Evolutionary conservation across 805 yeast species (phyloP).

Genomic region (Priceomyces medius): DNA sequence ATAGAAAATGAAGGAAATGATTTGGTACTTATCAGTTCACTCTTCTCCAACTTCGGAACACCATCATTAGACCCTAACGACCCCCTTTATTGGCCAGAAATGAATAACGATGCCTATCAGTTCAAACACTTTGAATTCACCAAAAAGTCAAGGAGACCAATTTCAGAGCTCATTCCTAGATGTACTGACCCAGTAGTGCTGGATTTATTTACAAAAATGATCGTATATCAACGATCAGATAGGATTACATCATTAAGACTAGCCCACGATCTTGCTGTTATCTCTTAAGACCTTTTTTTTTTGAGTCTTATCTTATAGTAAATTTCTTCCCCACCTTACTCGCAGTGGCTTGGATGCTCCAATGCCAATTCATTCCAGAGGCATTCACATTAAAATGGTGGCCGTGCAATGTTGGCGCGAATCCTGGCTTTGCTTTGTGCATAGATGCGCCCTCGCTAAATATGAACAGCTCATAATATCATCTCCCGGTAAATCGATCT

Average conservation of each 20-base stretch:
- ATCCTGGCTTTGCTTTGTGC: too few species aligned
- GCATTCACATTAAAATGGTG: too few species aligned
- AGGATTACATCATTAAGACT: constrained; percentile 16
- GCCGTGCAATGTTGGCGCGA: too few species aligned
- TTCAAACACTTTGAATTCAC: constrained; percentile 28
- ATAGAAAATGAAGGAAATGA: constrained; percentile 51
- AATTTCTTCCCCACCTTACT: too few species aligned
- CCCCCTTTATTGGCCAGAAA: constrained; percentile 37
- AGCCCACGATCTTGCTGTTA: too few species aligned
- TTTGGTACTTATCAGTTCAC: constrained; percentile 53
- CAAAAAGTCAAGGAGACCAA: constrained; percentile 7
- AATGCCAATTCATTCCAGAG: too few species aligned
- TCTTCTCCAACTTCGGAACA: constrained; percentile 61
- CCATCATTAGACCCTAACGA: constrained; percentile 37
- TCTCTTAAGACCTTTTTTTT: too few species aligned
- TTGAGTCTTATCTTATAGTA: too few species aligned
- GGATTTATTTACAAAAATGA: constrained; percentile 43
- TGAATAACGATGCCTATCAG: constrained; percentile 24
- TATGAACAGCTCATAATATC: too few species aligned
- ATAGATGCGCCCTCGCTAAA: too few species aligned
- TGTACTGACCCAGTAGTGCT: constrained; percentile 15
- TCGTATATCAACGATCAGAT: constrained; percentile 34
- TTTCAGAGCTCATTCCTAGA: constrained; percentile 10
- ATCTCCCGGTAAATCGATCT: too few species aligned
- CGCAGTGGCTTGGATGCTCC: too few species aligned